Base-by-base conservation (phyloP, 2,329 filamentous ascomycete genomes). In the Phialophora chinensis region DNA sequence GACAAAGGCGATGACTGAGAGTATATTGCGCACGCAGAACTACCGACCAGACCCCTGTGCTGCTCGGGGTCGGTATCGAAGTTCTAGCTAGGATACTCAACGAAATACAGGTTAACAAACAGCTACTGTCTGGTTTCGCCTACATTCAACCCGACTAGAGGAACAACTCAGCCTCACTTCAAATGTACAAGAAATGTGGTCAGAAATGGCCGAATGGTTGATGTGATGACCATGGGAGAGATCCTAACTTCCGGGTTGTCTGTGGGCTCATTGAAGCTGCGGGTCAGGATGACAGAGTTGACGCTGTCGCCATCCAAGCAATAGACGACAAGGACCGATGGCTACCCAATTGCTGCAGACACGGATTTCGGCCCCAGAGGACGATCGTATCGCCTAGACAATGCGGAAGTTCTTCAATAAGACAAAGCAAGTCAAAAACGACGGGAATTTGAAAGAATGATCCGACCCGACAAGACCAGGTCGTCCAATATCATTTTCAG, bases 81-180 rank as follows among this genome's bases (percentile, higher is more conserved):
- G 74, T 81, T 8, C 70, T 83, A 14, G 75, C 79, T 0, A 71
- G 74, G 58, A 72, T 86, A 17, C 74, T 69, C 0, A 73, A 77
- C 7, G 79, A 85, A 65, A 78, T 83, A 12, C 66, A 75, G 53
- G 54, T 62, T 1, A 79, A 79, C 2, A 77, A 75, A 66, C 69
- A 80, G 0, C 75, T 75, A 11, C 75, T 75, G 53, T 85, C 84
- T 66, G 83, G 83, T 63, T 77, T 86, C 67, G 79, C 82, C 1
- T 86, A 86, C 65, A 82, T 86, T 42, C 84, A 86, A 72, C 84
- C 84, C 6, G 81, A 83, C 55, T 84, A 83, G 75, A 75, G 76
- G 52, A 81, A 83, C 68, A 83, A 84, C 63, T 81, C 78, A 76
- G 77, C 78, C 31, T 84, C 85, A 10, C 67, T 83, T 85, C 52